phyloP scores from a whole-genome alignment of 1,139 yeast genomes.

The Kluyveromyces sp. region DNA sequence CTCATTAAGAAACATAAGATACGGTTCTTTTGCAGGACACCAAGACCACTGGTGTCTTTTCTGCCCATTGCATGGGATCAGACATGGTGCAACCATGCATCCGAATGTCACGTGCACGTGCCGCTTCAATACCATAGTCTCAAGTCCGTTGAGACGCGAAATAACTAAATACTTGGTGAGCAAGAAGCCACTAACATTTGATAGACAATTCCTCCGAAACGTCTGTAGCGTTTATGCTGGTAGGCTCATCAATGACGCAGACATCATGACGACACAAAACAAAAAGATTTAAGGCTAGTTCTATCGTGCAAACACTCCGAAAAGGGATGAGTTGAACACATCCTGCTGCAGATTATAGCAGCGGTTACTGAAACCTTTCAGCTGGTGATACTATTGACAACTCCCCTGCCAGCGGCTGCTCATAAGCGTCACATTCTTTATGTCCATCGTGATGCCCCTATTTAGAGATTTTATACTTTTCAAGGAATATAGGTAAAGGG shows the following conservation, averaged over 20 bases:
- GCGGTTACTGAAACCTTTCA: no score
- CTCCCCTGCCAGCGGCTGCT: no score
- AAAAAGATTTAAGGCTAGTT: neutral
- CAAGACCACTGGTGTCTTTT: conserved; percentile 17
- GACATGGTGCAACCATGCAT: conserved; percentile 14
- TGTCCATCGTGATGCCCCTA: no score
- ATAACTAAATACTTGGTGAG: conserved; percentile 7
- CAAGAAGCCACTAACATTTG: neutral
- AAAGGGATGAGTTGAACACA: no score
- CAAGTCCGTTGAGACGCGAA: conserved; percentile 20
- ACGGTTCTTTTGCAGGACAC: conserved; percentile 17
- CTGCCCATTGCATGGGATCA: conserved; percentile 19
- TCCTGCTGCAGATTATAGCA: no score
- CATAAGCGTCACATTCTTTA: no score
- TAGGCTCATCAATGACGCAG: neutral
- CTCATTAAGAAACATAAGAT: conserved; percentile 17
- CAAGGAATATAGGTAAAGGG: no score
- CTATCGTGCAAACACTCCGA: neutral
- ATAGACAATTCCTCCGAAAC: neutral
- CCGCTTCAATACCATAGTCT: conserved; percentile 13
- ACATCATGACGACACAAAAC: neutral
- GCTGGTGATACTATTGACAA: no score
- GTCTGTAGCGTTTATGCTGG: neutral
- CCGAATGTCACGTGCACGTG: conserved; percentile 17
- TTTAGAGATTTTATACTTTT: no score